phyloP scores from a whole-genome alignment of 495 filamentous ascomycete species.

The Aspergillus ellipticus region DNA sequence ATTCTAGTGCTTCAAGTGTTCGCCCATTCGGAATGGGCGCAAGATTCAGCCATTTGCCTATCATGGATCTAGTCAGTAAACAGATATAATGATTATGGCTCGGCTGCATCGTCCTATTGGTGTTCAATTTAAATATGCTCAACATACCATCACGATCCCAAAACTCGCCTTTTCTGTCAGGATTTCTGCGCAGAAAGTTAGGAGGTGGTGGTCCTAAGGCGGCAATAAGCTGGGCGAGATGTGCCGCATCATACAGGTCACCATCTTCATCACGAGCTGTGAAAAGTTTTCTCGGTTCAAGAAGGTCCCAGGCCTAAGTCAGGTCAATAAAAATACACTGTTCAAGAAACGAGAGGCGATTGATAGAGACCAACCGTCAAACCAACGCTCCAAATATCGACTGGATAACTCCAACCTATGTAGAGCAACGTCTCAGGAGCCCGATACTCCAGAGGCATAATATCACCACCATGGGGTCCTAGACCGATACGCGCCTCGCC shows the following conservation, averaged over 20 bases:
- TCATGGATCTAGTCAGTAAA: too few species aligned
- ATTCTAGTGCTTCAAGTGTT: constrained; percentile 24
- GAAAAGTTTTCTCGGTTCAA: constrained; percentile 42
- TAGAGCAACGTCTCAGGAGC: constrained; percentile 35
- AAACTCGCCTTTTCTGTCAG: constrained; percentile 20
- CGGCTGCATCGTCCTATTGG: too few species aligned
- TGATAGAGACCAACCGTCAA: constrained; percentile 33
- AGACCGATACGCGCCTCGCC: constrained; percentile 31
- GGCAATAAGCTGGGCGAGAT: constrained; percentile 40
- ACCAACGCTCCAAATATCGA: constrained; percentile 50
- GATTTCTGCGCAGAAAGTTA: constrained; percentile 29
- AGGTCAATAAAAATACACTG: background rate
- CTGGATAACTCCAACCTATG: constrained; percentile 39
- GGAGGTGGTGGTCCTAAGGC: constrained; percentile 39
- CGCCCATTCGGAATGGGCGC: constrained; percentile 24
- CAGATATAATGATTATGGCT: too few species aligned
- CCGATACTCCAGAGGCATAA: constrained; percentile 38
- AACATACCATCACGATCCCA: constrained; percentile 27
- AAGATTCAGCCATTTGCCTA: constrained; percentile 22
- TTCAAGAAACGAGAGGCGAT: background rate
- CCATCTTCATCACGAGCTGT: constrained; percentile 25
- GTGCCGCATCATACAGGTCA: constrained; percentile 36
- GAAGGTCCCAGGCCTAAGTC: constrained; percentile 45
- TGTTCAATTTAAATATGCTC: too few species aligned
- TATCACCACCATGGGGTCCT: constrained; percentile 22